phyloP scores from a whole-genome alignment of 805 yeast genomes.

The Metschnikowia henanensis region DNA sequence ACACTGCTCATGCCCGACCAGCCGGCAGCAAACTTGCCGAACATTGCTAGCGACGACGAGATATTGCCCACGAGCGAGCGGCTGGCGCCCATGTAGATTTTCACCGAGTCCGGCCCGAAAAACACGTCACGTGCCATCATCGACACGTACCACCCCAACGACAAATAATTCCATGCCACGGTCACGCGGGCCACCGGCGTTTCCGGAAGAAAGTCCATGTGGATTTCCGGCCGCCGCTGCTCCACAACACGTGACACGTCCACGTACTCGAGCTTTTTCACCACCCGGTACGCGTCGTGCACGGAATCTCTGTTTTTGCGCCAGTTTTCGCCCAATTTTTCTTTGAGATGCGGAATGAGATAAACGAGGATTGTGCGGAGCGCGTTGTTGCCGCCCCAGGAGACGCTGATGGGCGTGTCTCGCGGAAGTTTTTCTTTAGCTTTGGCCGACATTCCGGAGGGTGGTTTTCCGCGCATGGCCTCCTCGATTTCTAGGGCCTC shows the following conservation, averaged over 20 bases:
- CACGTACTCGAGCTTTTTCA: conserved; percentile 42
- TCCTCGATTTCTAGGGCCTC: conserved; percentile 29
- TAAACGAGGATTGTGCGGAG: conserved; percentile 40
- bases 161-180: conserved; percentile 61
- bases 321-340: conserved; percentile 28
- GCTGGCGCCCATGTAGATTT: conserved; percentile 20
- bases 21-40: conserved; percentile 37
- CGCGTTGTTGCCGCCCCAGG: conserved; percentile 61
- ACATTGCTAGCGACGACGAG: conserved; percentile 33
- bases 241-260: conserved; percentile 27
- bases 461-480: conserved; percentile 49
- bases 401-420: conserved; percentile 46
- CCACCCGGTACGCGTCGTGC: conserved; percentile 21
- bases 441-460: conserved; percentile 59
- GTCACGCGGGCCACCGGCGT: conserved; percentile 44
- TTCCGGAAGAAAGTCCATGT: conserved; percentile 43
- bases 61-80: conserved; percentile 41
- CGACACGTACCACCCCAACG: conserved; percentile 76
- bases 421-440: conserved; percentile 55
- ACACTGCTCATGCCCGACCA: conserved; percentile 33
- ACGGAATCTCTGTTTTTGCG: conserved; percentile 11
- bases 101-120: conserved; percentile 18
- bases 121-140: conserved; percentile 62
- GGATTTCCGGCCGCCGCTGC: conserved; percentile 29
- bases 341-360: conserved; percentile 39